Conservation (phyloP, 2,329 filamentous ascomycete genomes). For the Pseudomassariella vexata region DNA sequence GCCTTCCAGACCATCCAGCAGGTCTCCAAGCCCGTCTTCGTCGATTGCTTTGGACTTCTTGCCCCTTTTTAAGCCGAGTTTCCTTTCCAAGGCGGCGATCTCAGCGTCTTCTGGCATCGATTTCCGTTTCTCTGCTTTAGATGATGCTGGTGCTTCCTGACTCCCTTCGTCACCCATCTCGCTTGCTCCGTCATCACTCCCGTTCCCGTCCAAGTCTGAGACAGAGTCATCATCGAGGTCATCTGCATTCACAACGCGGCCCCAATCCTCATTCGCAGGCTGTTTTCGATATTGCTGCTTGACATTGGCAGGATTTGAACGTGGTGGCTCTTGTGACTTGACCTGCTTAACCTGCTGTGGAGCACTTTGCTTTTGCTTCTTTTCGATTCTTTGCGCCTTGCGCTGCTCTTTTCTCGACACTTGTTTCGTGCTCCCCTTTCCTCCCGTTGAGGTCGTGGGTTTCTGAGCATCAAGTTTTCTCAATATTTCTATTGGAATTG, state of each 20-base stretch:
- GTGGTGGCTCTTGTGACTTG: constrained; percentile 2
- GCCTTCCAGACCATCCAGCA: constrained; percentile 63
- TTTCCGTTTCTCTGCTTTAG: constrained; percentile 48
- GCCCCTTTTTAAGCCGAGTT: constrained; percentile 71
- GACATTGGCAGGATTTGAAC: constrained; percentile 7
- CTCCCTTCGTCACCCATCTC: constrained; percentile 72
- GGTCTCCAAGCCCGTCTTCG: constrained; percentile 76
- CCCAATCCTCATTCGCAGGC: no score
- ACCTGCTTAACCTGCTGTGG: not conserved
- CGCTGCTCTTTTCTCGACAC: constrained; percentile 24
- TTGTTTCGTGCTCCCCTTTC: constrained; percentile 14
- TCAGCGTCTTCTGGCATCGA: constrained; percentile 80
- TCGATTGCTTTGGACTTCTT: constrained; percentile 70
- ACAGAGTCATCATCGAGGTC: constrained; percentile 18
- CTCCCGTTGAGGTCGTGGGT: constrained; percentile 7
- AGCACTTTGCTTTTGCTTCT: constrained; percentile 15
- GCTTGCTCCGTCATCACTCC: constrained; percentile 16
- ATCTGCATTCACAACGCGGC: no score
- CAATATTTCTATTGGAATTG: constrained; percentile 36
- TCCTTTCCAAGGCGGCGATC: constrained; percentile 82
- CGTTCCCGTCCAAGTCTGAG: constrained; percentile 18
- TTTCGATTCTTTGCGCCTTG: constrained; percentile 22
- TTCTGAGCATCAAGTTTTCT: constrained; percentile 33
- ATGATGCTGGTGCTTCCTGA: constrained; percentile 46
- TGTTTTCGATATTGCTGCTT: no score